These are phyloP conservation scores for Volvariella surrecta DNA, from an alignment of 1,284 basidiomycete species.

Conservation along the genomic window DNA sequence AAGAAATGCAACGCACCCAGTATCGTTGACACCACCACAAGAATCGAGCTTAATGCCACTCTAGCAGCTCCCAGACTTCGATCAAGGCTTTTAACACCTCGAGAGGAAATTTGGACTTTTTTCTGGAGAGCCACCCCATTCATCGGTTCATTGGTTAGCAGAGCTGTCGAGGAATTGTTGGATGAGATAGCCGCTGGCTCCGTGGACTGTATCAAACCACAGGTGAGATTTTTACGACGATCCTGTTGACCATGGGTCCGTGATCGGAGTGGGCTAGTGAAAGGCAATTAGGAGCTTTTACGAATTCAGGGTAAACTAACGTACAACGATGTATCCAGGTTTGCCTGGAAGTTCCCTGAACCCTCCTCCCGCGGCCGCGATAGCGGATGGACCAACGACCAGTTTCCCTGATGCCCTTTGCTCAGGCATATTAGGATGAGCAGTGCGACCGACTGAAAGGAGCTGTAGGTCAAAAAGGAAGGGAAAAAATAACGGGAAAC, in stretches of 20 bases:
- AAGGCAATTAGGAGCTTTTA: background rate
- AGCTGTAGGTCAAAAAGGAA: slow-evolving; percentile 1
- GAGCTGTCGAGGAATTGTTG: slow-evolving; percentile 48
- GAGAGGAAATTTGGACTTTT: slow-evolving; percentile 48
- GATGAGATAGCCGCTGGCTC: slow-evolving; percentile 41
- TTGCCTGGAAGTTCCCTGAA: slow-evolving; percentile 27
- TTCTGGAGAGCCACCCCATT: slow-evolving; percentile 50
- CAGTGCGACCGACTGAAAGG: slow-evolving; percentile 23
- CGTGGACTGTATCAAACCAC: slow-evolving; percentile 25
- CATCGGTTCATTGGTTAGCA: slow-evolving; percentile 50
- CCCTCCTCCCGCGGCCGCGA: slow-evolving; percentile 28
- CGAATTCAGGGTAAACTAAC: slow-evolving; percentile 6
- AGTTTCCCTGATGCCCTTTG: slow-evolving; percentile 27
- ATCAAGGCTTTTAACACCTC: slow-evolving; percentile 38
- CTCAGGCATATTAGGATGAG: slow-evolving; percentile 27
- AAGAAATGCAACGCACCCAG: slow-evolving; percentile 25
- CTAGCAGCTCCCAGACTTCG: slow-evolving; percentile 42
- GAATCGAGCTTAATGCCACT: slow-evolving; percentile 46
- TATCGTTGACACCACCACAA: slow-evolving; percentile 37
- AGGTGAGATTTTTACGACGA: background rate
- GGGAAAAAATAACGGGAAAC: background rate
- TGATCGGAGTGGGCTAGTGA: slow-evolving; percentile 34
- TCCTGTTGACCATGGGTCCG: slow-evolving; percentile 28
- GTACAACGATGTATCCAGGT: slow-evolving; percentile 29
- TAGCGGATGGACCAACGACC: slow-evolving; percentile 30